phyloP scores from a whole-genome alignment of 108 stramenopile species.

The Aurantiochytrium sp. region DNA sequence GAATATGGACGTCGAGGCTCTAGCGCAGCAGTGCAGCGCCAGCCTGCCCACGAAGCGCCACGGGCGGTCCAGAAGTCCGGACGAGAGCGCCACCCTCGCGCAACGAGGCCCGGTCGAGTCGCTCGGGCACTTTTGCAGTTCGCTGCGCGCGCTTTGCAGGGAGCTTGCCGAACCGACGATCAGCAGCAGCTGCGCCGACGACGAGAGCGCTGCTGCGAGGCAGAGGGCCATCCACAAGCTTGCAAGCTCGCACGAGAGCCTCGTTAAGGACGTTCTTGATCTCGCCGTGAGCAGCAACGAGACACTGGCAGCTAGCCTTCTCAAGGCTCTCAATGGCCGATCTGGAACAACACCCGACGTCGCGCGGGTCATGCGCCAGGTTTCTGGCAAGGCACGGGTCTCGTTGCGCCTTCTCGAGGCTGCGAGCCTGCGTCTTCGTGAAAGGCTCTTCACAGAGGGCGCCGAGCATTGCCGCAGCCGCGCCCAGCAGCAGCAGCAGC shows the following conservation, averaged over 20 bases:
- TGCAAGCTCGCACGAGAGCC: not conserved
- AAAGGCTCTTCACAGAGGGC: not conserved
- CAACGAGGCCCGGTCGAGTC: not conserved
- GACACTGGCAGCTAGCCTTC: not conserved
- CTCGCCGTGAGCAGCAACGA: not conserved
- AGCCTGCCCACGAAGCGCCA: not conserved
- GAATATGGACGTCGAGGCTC: not conserved
- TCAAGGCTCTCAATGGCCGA: not conserved
- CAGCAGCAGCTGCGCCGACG: too few species aligned
- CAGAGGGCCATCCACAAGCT: too few species aligned
- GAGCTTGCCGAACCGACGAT: not conserved
- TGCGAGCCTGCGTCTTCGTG: not conserved
- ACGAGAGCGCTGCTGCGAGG: too few species aligned
- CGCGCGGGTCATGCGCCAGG: not conserved
- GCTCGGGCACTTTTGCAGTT: not conserved
- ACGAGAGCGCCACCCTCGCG: too few species aligned
- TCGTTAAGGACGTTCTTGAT: not conserved
- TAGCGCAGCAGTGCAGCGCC: not conserved
- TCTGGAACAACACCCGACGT: not conserved
- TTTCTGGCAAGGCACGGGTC: not conserved
- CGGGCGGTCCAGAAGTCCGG: too few species aligned
- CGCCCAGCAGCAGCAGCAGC: not conserved
- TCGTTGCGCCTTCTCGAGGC: not conserved
- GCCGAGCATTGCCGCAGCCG: not conserved
- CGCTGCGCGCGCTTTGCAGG: not conserved